Conservation (phyloP, 805 yeast species). For the Metschnikowia picachoensis region DNA sequence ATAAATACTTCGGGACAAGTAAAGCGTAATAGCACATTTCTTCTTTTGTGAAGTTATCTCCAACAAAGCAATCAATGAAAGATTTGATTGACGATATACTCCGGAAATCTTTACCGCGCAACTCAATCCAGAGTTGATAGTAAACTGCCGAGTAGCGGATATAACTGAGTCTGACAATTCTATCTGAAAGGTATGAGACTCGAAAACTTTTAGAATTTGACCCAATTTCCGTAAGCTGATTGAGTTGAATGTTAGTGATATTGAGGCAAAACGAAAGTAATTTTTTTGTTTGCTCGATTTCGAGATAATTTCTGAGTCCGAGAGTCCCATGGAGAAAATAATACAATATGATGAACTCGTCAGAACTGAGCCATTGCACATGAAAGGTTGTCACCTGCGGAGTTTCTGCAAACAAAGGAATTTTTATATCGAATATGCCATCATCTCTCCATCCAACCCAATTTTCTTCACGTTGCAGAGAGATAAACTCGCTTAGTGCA, state of each 20-base stretch:
- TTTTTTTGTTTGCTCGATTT: conserved; percentile 30
- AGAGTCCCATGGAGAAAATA: conserved; percentile 43
- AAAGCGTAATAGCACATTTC: conserved; percentile 36
- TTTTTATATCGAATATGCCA: conserved; percentile 17
- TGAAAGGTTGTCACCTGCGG: conserved; percentile 16
- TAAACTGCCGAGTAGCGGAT: conserved; percentile 23
- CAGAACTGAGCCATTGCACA: conserved; percentile 40
- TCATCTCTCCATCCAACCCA: conserved; percentile 30
- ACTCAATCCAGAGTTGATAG: conserved; percentile 35
- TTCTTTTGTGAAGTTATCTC: conserved; percentile 33
- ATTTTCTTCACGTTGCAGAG: conserved; percentile 15
- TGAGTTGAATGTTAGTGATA: conserved; percentile 10
- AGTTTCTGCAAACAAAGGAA: conserved; percentile 1
- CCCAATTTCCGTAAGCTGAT: conserved; percentile 4
- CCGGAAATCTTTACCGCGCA: conserved; percentile 21
- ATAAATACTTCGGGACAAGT: conserved; percentile 35
- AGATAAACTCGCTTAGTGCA: conserved; percentile 14
- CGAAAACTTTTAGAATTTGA: conserved; percentile 4
- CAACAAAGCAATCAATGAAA: conserved; percentile 36
- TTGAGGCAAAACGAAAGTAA: conserved; percentile 34
- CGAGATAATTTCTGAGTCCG: conserved; percentile 33
- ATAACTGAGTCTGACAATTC: conserved; percentile 25
- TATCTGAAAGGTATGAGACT: conserved; percentile 8
- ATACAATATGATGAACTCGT: conserved; percentile 39
- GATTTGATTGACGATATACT: conserved; percentile 23